Conservation (phyloP, 306 rosid genomes). For the Neltuma alba region DNA sequence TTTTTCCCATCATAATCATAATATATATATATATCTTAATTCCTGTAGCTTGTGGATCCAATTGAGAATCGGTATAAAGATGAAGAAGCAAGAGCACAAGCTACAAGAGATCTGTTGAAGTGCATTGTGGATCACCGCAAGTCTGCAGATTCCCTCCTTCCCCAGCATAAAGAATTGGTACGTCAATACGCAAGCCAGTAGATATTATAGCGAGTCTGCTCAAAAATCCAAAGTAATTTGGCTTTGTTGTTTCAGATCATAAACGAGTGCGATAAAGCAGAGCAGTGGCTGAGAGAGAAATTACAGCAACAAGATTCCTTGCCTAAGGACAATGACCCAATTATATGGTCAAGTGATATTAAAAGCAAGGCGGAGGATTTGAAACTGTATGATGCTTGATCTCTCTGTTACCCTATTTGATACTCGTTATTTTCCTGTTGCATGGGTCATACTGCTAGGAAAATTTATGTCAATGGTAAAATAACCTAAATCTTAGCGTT, state of each 20-base stretch:
- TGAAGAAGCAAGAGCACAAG: slow-evolving; percentile 73
- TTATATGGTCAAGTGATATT: slow-evolving; percentile 62
- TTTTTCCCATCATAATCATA: neutral
- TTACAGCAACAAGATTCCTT: slow-evolving; percentile 63
- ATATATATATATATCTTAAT: slow-evolving; percentile 15
- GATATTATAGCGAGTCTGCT: slow-evolving; percentile 30
- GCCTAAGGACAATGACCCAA: slow-evolving; percentile 69
- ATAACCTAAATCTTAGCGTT: neutral
- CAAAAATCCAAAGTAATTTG: slow-evolving; percentile 15
- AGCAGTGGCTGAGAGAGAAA: slow-evolving; percentile 80
- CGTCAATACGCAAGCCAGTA: neutral
- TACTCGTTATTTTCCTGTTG: slow-evolving; percentile 10
- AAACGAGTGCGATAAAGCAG: slow-evolving; percentile 64
- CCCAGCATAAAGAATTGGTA: slow-evolving; percentile 45
- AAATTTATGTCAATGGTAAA: neutral
- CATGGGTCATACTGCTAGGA: neutral
- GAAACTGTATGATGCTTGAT: slow-evolving; percentile 52
- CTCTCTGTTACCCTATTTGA: slow-evolving; percentile 13
- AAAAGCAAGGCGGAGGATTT: slow-evolving; percentile 58
- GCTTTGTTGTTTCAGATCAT: slow-evolving; percentile 49
- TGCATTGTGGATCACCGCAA: slow-evolving; percentile 25
- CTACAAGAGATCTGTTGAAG: slow-evolving; percentile 37
- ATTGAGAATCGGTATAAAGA: slow-evolving; percentile 84
- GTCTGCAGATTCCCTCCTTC: slow-evolving; percentile 39
- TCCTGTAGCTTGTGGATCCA: slow-evolving; percentile 81